phyloP scores from a whole-genome alignment of 2,329 filamentous ascomycete species.

The Ceratocystis harringtonii region DNA sequence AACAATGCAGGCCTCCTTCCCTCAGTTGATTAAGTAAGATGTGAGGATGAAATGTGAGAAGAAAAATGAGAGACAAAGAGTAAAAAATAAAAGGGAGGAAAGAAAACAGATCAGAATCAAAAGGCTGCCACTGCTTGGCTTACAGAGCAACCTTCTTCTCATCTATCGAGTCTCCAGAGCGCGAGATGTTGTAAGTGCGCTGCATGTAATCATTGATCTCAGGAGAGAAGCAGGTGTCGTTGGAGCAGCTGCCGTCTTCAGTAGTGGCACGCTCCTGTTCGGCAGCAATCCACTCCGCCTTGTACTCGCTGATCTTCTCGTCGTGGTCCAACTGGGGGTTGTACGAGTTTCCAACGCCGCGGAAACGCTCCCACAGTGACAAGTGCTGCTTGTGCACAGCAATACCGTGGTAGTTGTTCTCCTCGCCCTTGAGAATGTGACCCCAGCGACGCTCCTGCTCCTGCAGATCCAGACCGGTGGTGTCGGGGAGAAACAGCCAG shows the following conservation, averaged over 20 bases:
- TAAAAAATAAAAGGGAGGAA: background rate
- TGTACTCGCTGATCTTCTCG: constrained; percentile 73
- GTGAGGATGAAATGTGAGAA: background rate
- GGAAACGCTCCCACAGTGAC: constrained; percentile 71
- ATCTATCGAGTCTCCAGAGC: constrained; percentile 9
- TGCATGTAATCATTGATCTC: constrained; percentile 17
- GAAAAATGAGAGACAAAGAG: background rate
- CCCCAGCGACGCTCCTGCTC: constrained; percentile 91
- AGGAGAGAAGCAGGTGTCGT: constrained; percentile 21
- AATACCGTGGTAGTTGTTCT: constrained; percentile 77
- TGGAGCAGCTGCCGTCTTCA: constrained; percentile 26
- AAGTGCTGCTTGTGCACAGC: constrained; percentile 83
- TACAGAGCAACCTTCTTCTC: constrained; percentile 10
- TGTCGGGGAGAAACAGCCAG: constrained; percentile 81
- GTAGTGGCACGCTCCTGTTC: constrained; percentile 34
- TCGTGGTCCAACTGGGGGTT: constrained; percentile 69
- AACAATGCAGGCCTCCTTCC: background rate
- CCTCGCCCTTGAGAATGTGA: constrained; percentile 66
- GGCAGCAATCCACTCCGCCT: constrained; percentile 43
- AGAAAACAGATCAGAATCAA: background rate
- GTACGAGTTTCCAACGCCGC: constrained; percentile 67
- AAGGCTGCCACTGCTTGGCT: background rate
- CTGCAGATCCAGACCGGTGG: constrained; percentile 88
- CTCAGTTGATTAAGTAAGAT: background rate
- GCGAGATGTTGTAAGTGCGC: constrained; percentile 4